Evolutionary conservation across 129 eudicot genomes (phyloP).

Genomic region (Artemisia annua): DNA sequence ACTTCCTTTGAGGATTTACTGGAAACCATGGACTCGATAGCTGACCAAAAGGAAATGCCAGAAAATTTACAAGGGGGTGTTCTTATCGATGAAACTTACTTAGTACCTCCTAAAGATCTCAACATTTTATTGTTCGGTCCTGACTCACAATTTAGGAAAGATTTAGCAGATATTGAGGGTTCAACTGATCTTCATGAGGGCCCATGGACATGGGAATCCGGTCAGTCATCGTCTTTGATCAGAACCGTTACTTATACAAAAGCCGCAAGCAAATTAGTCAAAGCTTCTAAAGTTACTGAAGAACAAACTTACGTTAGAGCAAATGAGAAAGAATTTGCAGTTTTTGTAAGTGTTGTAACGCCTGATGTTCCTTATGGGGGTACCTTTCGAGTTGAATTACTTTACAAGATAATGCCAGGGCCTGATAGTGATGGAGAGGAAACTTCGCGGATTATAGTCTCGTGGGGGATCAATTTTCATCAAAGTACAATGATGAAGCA

Average conservation of each 20-base stretch:
- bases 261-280: slow-evolving; percentile 69
- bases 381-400: slow-evolving; percentile 63
- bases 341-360: slow-evolving; percentile 60
- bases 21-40: slow-evolving; percentile 53
- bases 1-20: slow-evolving; percentile 61
- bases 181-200: slow-evolving; percentile 70
- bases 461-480: slow-evolving; percentile 73
- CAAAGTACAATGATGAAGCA: slow-evolving; percentile 88
- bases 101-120: slow-evolving; percentile 59
- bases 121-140: slow-evolving; percentile 64
- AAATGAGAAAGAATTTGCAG: slow-evolving; percentile 62
- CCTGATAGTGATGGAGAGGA: slow-evolving; percentile 52
- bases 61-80: slow-evolving; percentile 70
- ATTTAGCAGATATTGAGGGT: slow-evolving; percentile 62
- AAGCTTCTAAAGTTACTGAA: slow-evolving; percentile 84
- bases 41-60: slow-evolving; percentile 55
- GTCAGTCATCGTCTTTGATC: slow-evolving; percentile 42
- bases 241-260: slow-evolving; percentile 65
- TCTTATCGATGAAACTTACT: slow-evolving; percentile 72
- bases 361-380: slow-evolving; percentile 93
- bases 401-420: slow-evolving; percentile 69
- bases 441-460: slow-evolving; percentile 57
- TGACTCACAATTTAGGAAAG: slow-evolving; percentile 59
- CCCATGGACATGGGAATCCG: slow-evolving; percentile 69
- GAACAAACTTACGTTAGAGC: slow-evolving; percentile 81